Evolutionary conservation across 257 asterid genomes (phyloP).

Genomic region (Solanum habrochaites): DNA sequence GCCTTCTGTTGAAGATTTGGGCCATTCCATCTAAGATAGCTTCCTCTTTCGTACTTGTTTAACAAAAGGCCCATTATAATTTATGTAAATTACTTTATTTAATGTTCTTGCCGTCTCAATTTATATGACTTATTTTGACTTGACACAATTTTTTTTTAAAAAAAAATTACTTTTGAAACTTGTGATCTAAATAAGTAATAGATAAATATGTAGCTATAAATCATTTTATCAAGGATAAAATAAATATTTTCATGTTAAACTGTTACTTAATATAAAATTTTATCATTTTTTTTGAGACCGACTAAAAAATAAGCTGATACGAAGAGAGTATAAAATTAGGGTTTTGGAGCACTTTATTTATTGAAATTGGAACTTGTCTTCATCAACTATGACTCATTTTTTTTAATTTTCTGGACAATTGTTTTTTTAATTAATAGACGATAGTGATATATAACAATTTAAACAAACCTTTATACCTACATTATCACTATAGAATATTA

Average conservation of each 20-base stretch:
- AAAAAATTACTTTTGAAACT: too few species aligned
- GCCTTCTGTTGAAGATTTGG: background rate
- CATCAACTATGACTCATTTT: background rate
- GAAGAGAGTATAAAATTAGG: too few species aligned
- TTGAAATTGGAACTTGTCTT: background rate
- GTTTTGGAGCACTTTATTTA: background rate
- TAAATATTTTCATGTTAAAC: too few species aligned
- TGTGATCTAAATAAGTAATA: too few species aligned
- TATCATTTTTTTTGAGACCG: too few species aligned
- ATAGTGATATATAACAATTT: background rate
- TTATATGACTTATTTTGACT: too few species aligned
- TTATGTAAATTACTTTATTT: background rate
- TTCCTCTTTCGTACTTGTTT: background rate
- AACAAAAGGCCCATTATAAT: background rate
- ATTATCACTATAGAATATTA: background rate
- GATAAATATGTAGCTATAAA: too few species aligned
- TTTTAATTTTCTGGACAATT: background rate
- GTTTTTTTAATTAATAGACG: background rate
- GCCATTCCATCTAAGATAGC: background rate
- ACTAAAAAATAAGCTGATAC: too few species aligned
- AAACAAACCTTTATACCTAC: background rate
- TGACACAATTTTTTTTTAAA: too few species aligned
- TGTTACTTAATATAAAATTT: too few species aligned
- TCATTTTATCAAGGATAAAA: too few species aligned
- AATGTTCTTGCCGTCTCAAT: too few species aligned